phyloP scores from a whole-genome alignment of 257 asterid species.

The Solanum clarkiae region DNA sequence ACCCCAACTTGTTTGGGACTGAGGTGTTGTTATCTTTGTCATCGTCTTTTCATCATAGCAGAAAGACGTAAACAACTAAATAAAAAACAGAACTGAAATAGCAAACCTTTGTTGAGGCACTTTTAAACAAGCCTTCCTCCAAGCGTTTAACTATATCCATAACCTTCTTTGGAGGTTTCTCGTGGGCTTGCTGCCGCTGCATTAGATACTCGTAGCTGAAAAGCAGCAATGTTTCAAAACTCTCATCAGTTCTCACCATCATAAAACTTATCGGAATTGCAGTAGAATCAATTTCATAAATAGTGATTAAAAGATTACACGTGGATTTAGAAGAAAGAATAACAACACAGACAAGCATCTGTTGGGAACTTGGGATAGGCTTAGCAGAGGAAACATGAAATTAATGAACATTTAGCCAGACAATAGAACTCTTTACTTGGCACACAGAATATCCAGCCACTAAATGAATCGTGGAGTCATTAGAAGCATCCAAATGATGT shows the following conservation, averaged over 20 bases:
- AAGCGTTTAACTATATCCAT: constrained; percentile 63
- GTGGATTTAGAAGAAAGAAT: not conserved
- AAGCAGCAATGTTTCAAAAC: constrained; percentile 7
- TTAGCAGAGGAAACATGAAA: not conserved
- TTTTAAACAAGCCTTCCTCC: constrained; percentile 71
- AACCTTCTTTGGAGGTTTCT: constrained; percentile 44
- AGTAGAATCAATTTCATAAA: not conserved
- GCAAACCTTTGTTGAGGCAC: constrained; percentile 72
- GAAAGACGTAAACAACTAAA: not conserved
- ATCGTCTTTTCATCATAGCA: not conserved
- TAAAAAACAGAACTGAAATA: not conserved
- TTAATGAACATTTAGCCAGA: not conserved
- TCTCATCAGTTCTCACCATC: not conserved
- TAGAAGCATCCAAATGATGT: not conserved
- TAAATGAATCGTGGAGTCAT: not conserved
- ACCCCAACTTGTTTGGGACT: not conserved
- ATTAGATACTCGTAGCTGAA: constrained; percentile 52
- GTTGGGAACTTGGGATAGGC: not conserved
- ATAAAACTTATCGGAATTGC: not conserved
- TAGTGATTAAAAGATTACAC: not conserved
- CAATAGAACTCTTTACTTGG: not conserved
- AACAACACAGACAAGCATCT: not conserved
- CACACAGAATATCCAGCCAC: not conserved
- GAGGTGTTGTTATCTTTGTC: not conserved
- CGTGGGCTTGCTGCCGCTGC: constrained; percentile 60